Evolutionary conservation across 139 green algal genomes (phyloP), one percentile per base, ranked within the genome.

Genomic region (Chlorella sp.): DNA sequence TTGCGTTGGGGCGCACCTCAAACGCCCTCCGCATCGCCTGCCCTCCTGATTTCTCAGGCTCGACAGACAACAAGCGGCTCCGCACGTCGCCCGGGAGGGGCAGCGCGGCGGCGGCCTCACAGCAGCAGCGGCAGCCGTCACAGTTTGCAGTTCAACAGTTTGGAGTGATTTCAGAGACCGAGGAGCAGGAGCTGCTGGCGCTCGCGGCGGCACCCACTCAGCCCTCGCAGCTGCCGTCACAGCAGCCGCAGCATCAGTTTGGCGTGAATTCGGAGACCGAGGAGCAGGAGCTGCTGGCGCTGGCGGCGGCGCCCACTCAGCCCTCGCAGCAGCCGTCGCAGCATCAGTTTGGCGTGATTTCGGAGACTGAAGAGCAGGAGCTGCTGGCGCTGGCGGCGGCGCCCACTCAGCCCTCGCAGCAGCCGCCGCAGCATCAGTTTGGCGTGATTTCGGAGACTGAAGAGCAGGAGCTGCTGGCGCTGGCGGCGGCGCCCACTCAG

Each of bases 161-260:
- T n/a, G n/a, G n/a, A 8, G 33, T 21, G 8, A 12, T 73, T 11
- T 23, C 51, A 6, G 55, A 74, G 0, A 36, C 60, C 33, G 81
- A 88, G 27, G 77, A 88, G 29, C 74, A 87, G 31, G 51, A 82
- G 36, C 74, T 88, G n/a, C 25, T 87, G 46, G 81, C 64, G 0
- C 61, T 88, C 12, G 81, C 61, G 1, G 42, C 46, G 1, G 53
- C 25, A 33, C 36, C 19, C 43, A 29, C 50, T 5, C 50, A 59
- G 50, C 63, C 40, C 38, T 40, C 41, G 2, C 31, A 46, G 21
- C 19, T 19, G 62, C 62, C 8, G 6, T n/a, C n/a, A n/a, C n/a
- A n/a, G n/a, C n/a, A n/a, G n/a, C 62, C 41, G 62, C 48, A 58
- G 27, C 62, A 73, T 51, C 46, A 43, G 0, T 36, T 36, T 40